These are phyloP conservation scores for Nicotiana attenuata DNA, from an alignment of 257 asterid species.

Conservation along the genomic window DNA sequence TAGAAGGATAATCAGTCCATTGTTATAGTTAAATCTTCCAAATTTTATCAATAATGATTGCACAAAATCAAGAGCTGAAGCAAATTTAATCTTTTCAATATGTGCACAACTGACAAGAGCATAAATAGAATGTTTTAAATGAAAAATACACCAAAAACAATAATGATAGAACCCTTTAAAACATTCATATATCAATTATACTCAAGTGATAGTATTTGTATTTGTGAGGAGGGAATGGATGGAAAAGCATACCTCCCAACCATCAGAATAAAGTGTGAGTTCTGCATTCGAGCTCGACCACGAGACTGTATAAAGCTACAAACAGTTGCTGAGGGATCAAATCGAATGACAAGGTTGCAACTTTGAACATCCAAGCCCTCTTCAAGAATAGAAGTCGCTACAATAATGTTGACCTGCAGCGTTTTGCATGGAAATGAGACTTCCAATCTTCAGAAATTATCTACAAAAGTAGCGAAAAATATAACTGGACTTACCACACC, in stretches of 20 bases:
- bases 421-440: neutral
- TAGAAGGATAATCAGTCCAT: neutral
- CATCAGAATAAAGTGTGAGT: conserved; percentile 75
- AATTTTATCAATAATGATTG: neutral
- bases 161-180: neutral
- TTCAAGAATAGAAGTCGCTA: conserved; percentile 86
- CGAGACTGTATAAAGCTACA: conserved; percentile 96
- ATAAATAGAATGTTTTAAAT: neutral
- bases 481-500: conserved; percentile 21
- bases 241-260: conserved; percentile 40
- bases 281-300: conserved; percentile 92
- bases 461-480: neutral
- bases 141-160: neutral
- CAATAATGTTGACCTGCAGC: conserved; percentile 68
- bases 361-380: conserved; percentile 94
- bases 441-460: conserved; percentile 2
- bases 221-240: neutral
- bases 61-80: neutral
- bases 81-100: neutral
- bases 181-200: neutral
- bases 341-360: conserved; percentile 90
- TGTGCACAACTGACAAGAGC: neutral
- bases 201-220: too few species aligned
- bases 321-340: conserved; percentile 67
- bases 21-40: neutral